Conservation (phyloP, 2,329 filamentous ascomycete genomes). For the Boeremia lycopersici region DNA sequence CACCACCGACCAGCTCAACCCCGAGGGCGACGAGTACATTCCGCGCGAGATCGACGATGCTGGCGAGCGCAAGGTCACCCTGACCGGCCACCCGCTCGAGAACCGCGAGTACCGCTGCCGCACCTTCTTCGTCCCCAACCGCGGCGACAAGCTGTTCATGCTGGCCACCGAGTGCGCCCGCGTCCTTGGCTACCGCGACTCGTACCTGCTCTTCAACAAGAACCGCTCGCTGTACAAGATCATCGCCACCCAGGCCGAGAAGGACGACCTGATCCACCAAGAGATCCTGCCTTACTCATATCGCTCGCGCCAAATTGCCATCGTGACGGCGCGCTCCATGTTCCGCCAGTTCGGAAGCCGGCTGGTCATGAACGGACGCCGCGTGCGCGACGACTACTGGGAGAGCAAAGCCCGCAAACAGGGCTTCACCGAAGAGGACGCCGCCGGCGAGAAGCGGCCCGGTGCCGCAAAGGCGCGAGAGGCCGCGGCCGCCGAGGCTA, state of each 20-base stretch:
- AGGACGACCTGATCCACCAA: conserved; percentile 93
- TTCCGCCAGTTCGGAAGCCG: conserved; percentile 97
- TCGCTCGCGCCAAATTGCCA: conserved; percentile 96
- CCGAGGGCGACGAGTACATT: conserved; percentile 91
- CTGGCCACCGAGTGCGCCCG: conserved; percentile 95
- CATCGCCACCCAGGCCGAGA: conserved; percentile 92
- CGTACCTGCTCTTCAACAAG: conserved; percentile 98
- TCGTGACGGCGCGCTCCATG: conserved; percentile 97
- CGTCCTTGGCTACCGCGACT: conserved; percentile 91
- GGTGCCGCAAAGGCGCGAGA: conserved; percentile 89
- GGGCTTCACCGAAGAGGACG: conserved; percentile 95
- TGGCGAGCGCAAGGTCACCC: conserved; percentile 91
- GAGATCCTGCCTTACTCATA: conserved; percentile 98
- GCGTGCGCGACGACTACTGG: conserved; percentile 98
- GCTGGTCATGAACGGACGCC: conserved; percentile 84
- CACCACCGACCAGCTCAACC: conserved; percentile 91
- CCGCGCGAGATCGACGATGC: conserved; percentile 91
- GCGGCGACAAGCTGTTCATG: conserved; percentile 97
- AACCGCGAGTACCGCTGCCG: conserved; percentile 88
- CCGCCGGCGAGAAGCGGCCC: conserved; percentile 93
- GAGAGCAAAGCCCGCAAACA: conserved; percentile 96
- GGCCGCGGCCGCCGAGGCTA: conserved; percentile 71
- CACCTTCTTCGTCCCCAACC: conserved; percentile 89
- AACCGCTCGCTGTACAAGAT: conserved; percentile 97
- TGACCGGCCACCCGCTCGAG: conserved; percentile 80